Conservation (phyloP, 768 basidiomycete species). For the Suillus decipiens region DNA sequence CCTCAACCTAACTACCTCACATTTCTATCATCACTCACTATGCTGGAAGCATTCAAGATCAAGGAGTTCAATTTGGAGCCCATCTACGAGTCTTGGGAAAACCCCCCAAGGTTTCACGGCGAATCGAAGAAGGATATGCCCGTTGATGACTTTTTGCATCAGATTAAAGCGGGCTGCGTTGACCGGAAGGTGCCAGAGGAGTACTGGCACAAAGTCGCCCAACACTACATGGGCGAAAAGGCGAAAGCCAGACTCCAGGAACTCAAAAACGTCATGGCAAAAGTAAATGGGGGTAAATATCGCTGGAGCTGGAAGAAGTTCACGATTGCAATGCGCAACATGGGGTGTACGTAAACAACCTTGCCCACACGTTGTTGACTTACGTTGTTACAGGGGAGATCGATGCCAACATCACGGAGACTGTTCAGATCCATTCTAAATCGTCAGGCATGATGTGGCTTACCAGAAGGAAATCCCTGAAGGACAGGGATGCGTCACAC, state of each 20-base stretch:
- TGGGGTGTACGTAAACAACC: constrained; percentile 65
- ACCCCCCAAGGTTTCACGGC: constrained; percentile 67
- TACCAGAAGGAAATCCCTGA: constrained; percentile 47
- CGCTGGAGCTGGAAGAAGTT: constrained; percentile 86
- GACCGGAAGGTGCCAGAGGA: constrained; percentile 74
- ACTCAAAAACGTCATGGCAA: constrained; percentile 70
- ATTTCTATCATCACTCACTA: constrained; percentile 18
- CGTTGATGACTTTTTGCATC: constrained; percentile 72
- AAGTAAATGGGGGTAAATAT: constrained; percentile 77
- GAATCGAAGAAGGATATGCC: constrained; percentile 67
- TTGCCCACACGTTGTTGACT: not conserved
- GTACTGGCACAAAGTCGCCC: constrained; percentile 81
- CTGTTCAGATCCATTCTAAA: constrained; percentile 56
- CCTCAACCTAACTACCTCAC: not conserved
- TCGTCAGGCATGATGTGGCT: constrained; percentile 57
- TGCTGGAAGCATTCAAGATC: constrained; percentile 79
- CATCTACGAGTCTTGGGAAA: constrained; percentile 61
- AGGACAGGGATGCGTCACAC: constrained; percentile 29
- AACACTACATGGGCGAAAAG: constrained; percentile 71
- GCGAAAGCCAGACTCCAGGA: constrained; percentile 68
- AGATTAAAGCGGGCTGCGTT: constrained; percentile 71
- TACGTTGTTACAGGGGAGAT: constrained; percentile 57
- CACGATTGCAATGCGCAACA: constrained; percentile 73
- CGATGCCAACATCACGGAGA: constrained; percentile 57
- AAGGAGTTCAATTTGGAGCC: constrained; percentile 77